Base-by-base conservation (phyloP, 2,329 filamentous ascomycete genomes). In the Ascochyta koolunga region DNA sequence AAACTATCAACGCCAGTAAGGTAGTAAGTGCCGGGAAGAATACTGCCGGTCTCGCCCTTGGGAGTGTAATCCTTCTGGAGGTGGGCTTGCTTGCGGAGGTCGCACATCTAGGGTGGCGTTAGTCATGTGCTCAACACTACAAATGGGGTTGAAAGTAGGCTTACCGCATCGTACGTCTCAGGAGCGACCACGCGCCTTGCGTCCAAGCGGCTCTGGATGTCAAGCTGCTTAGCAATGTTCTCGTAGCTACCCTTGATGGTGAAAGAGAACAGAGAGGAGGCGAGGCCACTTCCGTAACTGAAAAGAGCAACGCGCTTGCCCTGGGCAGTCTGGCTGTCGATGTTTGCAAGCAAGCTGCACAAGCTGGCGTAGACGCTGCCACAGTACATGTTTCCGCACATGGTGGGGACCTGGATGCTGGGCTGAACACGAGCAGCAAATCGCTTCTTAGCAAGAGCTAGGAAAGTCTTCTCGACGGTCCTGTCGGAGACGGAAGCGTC, bases 301-400 rank as follows among this genome's bases (percentile, higher is more conserved):
- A 82, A 82, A 59, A 82, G 74, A 46, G 74, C 78, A 55, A 82
- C 70, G 50, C 79, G 77, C 76, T 81, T 82, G 69, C 78, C 80
- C 62, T 78, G 74, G n/a, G 80, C 66, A 18, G 76, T 72, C 44
- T 76, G 71, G 60, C 73, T 77, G 62, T 71, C 67, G 36, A 81
- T 66, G 64, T 81, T 81, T 69, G 74, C 64, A 54, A 82, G 59
- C 53, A 82, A 66, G 44, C 78, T 79, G 65, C 75, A 74, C 54
- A 82, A 74, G 60, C 78, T 80, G 53, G 74, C 76, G 72, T 81
- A 82, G 47, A 82, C 79, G 55, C 78, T 80, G 25, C 77, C 80
- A 59, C 77, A 80, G 77, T 82, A 82, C 80, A 82, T 82, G 78
- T 82, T 82, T 50, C 80, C 80, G 73, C 80, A 82, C 74, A 78